phyloP scores from a whole-genome alignment of 176 grass and related monocot genomes.

The Lolium rigidum region DNA sequence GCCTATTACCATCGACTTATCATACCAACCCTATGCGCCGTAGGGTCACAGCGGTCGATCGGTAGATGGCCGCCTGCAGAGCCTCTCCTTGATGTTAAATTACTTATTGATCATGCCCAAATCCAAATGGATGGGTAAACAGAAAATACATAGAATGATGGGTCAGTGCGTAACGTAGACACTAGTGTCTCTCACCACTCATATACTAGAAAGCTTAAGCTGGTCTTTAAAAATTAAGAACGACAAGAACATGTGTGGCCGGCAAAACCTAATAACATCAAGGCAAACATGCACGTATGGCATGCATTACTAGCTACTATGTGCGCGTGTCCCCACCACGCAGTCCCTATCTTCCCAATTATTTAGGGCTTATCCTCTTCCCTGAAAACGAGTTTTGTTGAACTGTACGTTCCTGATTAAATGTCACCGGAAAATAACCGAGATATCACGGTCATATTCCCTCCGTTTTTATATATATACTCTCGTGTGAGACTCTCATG shows the following conservation, averaged over 20 bases:
- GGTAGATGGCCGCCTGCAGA: background rate
- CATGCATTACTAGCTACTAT: background rate
- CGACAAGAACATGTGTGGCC: slow-evolving; percentile 42
- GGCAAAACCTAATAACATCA: slow-evolving; percentile 26
- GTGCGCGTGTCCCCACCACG: background rate
- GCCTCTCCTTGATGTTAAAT: background rate
- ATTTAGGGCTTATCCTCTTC: background rate
- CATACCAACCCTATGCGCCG: slow-evolving; percentile 45
- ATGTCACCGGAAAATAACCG: background rate
- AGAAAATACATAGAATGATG: background rate
- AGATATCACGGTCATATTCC: background rate
- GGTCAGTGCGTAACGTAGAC: background rate
- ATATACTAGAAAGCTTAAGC: background rate
- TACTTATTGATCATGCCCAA: background rate
- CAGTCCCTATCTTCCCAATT: slow-evolving; percentile 13
- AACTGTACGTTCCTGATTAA: background rate
- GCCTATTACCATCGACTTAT: background rate
- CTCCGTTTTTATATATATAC: no score
- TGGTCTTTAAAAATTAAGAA: slow-evolving; percentile 38
- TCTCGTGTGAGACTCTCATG: no score
- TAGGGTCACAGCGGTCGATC: background rate
- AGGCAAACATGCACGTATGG: slow-evolving; percentile 41
- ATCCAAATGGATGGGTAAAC: background rate
- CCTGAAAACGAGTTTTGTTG: background rate
- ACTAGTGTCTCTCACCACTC: no score